These are phyloP conservation scores for Alternaria viburni DNA, from an alignment of 2,329 filamentous ascomycete species.

Conservation along the genomic window DNA sequence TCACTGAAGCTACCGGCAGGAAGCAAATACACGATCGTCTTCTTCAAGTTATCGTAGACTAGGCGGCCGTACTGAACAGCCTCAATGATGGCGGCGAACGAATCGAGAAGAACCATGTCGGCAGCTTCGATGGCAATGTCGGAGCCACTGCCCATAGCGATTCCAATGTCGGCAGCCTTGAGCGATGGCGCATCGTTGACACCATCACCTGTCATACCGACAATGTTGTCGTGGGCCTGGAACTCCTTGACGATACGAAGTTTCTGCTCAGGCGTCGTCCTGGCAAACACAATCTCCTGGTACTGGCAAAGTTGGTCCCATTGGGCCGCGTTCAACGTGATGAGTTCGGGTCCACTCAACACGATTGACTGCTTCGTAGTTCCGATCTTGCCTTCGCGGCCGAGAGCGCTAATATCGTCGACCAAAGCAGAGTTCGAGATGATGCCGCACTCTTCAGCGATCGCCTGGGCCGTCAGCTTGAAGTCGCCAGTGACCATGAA, in stretches of 20 bases:
- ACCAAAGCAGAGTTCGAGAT: conserved; percentile 62
- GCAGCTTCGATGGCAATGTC: conserved; percentile 68
- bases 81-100: conserved; percentile 73
- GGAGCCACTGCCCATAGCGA: conserved; percentile 64
- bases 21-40: conserved; percentile 75
- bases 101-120: conserved; percentile 70
- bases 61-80: conserved; percentile 75
- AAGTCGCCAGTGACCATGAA: conserved; percentile 86
- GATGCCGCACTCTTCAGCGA: conserved; percentile 75
- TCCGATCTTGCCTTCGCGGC: conserved; percentile 38
- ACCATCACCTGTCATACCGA: conserved; percentile 59
- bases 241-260: conserved; percentile 79
- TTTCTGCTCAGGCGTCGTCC: conserved; percentile 78
- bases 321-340: conserved; percentile 69
- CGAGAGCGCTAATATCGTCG: conserved; percentile 62
- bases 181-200: conserved; percentile 61
- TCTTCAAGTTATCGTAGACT: conserved; percentile 82
- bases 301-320: conserved; percentile 72
- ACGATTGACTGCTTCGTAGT: conserved; percentile 37
- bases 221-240: conserved; percentile 64
- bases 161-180: conserved; percentile 65
- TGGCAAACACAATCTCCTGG: conserved; percentile 75
- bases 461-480: conserved; percentile 74
- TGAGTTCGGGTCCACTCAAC: conserved; percentile 58
- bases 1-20: conserved; percentile 77